Evolutionary conservation across 2,329 filamentous ascomycete species (phyloP).

Genomic region (Paramyrothecium roridum): DNA sequence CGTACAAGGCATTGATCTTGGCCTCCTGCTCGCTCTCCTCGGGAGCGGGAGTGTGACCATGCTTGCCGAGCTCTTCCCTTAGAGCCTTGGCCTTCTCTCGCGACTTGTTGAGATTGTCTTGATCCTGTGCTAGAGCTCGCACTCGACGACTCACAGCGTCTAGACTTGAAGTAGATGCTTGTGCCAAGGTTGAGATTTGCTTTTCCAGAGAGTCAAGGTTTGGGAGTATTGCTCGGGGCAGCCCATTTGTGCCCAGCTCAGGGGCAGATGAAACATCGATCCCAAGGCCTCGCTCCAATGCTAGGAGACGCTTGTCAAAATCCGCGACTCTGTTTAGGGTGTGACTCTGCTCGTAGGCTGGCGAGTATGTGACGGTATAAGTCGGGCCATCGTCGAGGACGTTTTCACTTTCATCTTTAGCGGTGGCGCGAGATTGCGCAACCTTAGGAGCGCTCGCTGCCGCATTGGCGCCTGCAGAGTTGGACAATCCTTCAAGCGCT

Average conservation of each 20-base stretch:
- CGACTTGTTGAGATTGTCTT: constrained; percentile 66
- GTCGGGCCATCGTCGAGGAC: constrained; percentile 36
- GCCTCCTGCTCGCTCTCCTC: constrained; percentile 68
- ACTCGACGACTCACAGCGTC: constrained; percentile 70
- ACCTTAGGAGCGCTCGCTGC: constrained; percentile 9
- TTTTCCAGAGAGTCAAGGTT: constrained; percentile 77
- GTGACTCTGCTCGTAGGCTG: constrained; percentile 63
- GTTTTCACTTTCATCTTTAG: constrained; percentile 15
- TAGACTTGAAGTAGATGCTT: constrained; percentile 68
- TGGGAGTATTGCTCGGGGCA: constrained; percentile 71
- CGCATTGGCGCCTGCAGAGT: constrained; percentile 16
- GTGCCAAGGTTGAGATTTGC: constrained; percentile 72
- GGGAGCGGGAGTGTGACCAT: constrained; percentile 35
- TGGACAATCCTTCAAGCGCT: constrained; percentile 64
- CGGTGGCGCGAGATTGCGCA: constrained; percentile 5
- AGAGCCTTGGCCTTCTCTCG: constrained; percentile 59
- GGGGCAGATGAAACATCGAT: constrained; percentile 68
- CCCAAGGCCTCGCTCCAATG: constrained; percentile 79
- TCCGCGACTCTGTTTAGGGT: constrained; percentile 78
- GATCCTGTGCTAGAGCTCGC: constrained; percentile 67
- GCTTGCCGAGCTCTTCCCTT: constrained; percentile 54
- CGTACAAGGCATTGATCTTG: constrained; percentile 90
- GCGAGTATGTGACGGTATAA: constrained; percentile 64
- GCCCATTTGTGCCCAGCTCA: constrained; percentile 53
- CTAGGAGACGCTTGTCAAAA: constrained; percentile 77